Evolutionary conservation across 2,329 filamentous ascomycete species (phyloP).

Genomic region (Colletotrichum chrysophilum): DNA sequence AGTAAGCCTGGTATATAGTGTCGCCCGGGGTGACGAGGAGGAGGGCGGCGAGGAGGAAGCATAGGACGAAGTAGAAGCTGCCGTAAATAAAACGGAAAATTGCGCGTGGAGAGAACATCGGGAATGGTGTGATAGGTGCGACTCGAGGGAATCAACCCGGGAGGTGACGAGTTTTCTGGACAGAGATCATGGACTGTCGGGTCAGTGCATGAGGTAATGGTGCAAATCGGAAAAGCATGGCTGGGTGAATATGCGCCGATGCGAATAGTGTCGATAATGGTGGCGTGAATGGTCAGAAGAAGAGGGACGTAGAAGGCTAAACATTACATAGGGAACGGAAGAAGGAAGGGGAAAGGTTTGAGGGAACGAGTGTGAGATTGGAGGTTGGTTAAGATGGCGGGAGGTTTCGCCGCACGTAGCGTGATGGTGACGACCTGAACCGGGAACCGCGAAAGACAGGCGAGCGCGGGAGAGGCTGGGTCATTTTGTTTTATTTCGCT

Average conservation of each 20-base stretch:
- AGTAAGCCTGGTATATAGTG: constrained; percentile 77
- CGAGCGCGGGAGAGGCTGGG: constrained; percentile 3
- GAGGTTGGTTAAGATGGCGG: constrained; percentile 13
- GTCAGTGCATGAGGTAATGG: constrained; percentile 25
- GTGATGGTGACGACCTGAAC: constrained; percentile 8
- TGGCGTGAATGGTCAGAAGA: neutral
- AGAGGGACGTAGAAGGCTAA: neutral
- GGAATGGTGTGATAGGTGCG: constrained; percentile 3
- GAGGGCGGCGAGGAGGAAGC: constrained; percentile 73
- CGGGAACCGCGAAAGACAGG: neutral
- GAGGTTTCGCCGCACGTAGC: neutral
- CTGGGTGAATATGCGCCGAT: constrained; percentile 10
- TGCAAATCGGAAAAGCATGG: constrained; percentile 25
- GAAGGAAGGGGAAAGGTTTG: neutral
- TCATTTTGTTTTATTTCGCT: constrained; percentile 15
- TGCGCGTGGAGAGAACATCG: constrained; percentile 51
- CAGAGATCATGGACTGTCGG: constrained; percentile 14
- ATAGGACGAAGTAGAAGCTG: constrained; percentile 77
- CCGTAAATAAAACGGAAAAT: constrained; percentile 84
- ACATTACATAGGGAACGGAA: constrained; percentile 16
- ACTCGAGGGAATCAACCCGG: constrained; percentile 16
- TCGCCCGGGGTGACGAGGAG: constrained; percentile 83
- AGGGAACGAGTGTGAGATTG: neutral
- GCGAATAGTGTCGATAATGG: neutral
- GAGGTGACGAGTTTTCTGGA: constrained; percentile 22